These are phyloP conservation scores for Tothia fuscella DNA, from an alignment of 2,329 filamentous ascomycete genomes.

Conservation along the genomic window DNA sequence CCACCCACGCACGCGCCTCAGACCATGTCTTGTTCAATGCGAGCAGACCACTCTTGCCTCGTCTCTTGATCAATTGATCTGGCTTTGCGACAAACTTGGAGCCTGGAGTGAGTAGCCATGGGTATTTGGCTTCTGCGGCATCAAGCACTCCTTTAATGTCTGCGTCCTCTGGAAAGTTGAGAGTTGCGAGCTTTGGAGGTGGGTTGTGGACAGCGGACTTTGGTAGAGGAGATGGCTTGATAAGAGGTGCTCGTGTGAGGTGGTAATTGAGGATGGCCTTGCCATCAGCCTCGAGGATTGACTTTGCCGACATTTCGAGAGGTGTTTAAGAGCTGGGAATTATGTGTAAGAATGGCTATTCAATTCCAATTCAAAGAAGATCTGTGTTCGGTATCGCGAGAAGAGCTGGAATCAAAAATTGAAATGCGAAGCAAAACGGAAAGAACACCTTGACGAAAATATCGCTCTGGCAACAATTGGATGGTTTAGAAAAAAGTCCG, in stretches of 20 bases:
- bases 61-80: constrained; percentile 98
- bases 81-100: constrained; percentile 98
- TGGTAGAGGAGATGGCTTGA: constrained; percentile 94
- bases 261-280: constrained; percentile 99
- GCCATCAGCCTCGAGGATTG: constrained; percentile 97
- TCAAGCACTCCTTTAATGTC: constrained; percentile 74
- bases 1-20: constrained; percentile 89
- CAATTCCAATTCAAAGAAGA: too few relatives aligned
- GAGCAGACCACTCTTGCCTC: constrained; percentile 95
- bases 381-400: too few relatives aligned
- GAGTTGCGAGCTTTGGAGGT: constrained; percentile 76
- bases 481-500: too few relatives aligned
- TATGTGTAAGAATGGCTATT: too few relatives aligned
- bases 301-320: constrained; percentile 78
- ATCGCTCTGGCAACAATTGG: too few relatives aligned
- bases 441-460: too few relatives aligned
- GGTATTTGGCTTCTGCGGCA: constrained; percentile 92
- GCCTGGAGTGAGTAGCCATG: constrained; percentile 75
- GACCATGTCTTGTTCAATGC: constrained; percentile 95
- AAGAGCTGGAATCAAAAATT: too few relatives aligned
- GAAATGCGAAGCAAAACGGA: too few relatives aligned
- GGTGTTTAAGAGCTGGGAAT: constrained; percentile 17
- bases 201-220: constrained; percentile 78
- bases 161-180: constrained; percentile 85
- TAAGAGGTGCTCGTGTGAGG: constrained; percentile 90